A percentile compares a stretch with the other conserved stretches of the same genome.
phyloP scores from a whole-genome alignment of 2,329 filamentous ascomycete genomes.

The Ambrosiella beaveri region DNA sequence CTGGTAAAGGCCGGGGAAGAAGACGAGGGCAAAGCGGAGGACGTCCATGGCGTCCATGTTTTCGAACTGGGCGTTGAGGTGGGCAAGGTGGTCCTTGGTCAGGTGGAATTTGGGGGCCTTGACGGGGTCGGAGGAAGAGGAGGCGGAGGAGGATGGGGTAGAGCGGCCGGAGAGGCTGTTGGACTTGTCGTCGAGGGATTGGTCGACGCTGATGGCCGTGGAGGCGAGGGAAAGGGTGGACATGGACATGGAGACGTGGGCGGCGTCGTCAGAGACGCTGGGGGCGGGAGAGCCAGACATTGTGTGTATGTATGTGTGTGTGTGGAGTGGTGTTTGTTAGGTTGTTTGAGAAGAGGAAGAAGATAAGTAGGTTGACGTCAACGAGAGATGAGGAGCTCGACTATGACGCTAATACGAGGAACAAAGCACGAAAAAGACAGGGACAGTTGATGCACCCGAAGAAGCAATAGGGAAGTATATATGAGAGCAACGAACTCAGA shows the following conservation, averaged over 20 bases:
- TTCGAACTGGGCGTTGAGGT: constrained; percentile 79
- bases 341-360: not conserved
- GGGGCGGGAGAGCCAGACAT: constrained; percentile 10
- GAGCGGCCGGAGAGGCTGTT: constrained; percentile 73
- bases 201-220: constrained; percentile 17
- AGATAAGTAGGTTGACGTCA: not conserved
- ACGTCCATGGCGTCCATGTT: constrained; percentile 80
- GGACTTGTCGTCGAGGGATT: constrained; percentile 25
- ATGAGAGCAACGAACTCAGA: not conserved
- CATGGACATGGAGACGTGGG: constrained; percentile 9
- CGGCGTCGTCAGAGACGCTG: constrained; percentile 7
- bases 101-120: constrained; percentile 61
- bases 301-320: not conserved
- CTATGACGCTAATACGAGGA: not conserved
- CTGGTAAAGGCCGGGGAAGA: constrained; percentile 78
- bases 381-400: not conserved
- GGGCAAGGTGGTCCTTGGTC: constrained; percentile 72
- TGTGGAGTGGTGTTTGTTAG: not conserved
- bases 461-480: not conserved
- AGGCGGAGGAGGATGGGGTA: constrained; percentile 28
- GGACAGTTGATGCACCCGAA: constrained; percentile 8
- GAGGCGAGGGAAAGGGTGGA: constrained; percentile 12
- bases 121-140: constrained; percentile 18
- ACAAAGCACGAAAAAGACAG: not conserved
- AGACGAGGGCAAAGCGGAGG: constrained; percentile 77